A percentile compares a stretch with the other conserved stretches of the same genome.
phyloP scores from a whole-genome alignment of 352 stramenopile genomes.

The Globisporangium nodosum region DNA sequence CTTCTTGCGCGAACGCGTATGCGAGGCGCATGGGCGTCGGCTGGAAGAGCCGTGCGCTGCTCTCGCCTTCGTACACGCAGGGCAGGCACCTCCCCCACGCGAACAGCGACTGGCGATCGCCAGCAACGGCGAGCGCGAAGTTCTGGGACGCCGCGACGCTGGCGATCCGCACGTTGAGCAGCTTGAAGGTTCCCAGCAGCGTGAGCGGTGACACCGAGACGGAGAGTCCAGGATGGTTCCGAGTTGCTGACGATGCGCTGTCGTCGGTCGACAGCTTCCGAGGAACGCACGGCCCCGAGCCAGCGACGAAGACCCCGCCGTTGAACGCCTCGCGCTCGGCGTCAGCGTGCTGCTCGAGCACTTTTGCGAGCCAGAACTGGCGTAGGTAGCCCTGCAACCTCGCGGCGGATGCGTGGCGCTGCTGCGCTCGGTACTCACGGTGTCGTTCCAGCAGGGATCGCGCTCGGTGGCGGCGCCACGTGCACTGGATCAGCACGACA shows the following conservation, averaged over 20 bases:
- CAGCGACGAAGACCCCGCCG: slow-evolving; percentile 45
- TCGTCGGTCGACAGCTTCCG: background rate
- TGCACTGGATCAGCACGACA: slow-evolving; percentile 53
- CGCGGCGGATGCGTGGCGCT: slow-evolving; percentile 39
- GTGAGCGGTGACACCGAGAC: slow-evolving; percentile 16
- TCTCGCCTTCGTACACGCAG: slow-evolving; percentile 20
- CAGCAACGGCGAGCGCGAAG: slow-evolving; percentile 36
- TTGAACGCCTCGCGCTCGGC: slow-evolving; percentile 49
- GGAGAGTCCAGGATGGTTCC: slow-evolving; percentile 3
- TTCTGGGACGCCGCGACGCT: slow-evolving; percentile 33
- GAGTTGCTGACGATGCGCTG: background rate
- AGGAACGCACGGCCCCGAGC: slow-evolving; percentile 33
- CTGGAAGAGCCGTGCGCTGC: slow-evolving; percentile 10
- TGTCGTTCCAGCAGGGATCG: slow-evolving; percentile 19
- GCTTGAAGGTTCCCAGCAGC: slow-evolving; percentile 44
- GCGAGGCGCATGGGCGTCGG: slow-evolving; percentile 22
- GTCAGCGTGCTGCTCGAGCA: slow-evolving; percentile 48
- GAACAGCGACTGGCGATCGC: slow-evolving; percentile 40
- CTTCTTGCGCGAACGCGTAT: slow-evolving; percentile 16
- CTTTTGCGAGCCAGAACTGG: slow-evolving; percentile 33
- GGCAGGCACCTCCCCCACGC: slow-evolving; percentile 51
- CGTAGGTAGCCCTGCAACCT: slow-evolving; percentile 53
- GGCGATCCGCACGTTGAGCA: slow-evolving; percentile 27
- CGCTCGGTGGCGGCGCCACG: slow-evolving; percentile 52
- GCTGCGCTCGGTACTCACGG: slow-evolving; percentile 17